Percentiles rank a stretch among this genome's conserved stretches.
phyloP scores from a whole-genome alignment of 1,139 yeast species.

The Hyphopichia fennica region DNA sequence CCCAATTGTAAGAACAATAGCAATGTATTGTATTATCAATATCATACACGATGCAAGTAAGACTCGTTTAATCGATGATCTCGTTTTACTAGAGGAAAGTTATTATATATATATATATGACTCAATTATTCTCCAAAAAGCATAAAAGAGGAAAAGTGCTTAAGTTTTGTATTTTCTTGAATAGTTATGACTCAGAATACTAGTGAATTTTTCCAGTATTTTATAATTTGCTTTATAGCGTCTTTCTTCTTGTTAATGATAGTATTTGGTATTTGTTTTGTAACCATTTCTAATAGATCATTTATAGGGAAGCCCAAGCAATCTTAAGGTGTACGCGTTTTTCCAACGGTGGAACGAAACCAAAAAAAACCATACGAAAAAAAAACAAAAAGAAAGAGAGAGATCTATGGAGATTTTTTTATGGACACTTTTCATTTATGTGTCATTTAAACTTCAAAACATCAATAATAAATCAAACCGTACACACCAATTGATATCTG shows the following conservation, averaged over 20 bases:
- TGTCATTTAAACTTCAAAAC: neutral
- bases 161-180: no score
- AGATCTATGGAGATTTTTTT: neutral
- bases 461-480: neutral
- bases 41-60: no score
- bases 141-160: no score
- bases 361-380: no score
- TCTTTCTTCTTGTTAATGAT: neutral
- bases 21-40: no score
- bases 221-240: neutral
- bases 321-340: neutral
- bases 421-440: neutral
- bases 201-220: neutral
- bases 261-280: neutral
- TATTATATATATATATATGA: no score
- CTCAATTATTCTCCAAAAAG: no score
- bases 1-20: no score
- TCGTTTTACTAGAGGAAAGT: no score
- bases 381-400: neutral
- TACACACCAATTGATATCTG: no score
- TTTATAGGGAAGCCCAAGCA: neutral
- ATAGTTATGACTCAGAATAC: neutral
- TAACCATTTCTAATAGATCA: neutral
- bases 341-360: neutral
- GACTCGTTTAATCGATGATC: no score